phyloP scores from a whole-genome alignment of 805 yeast species.

The Debaryomyces castellii region DNA sequence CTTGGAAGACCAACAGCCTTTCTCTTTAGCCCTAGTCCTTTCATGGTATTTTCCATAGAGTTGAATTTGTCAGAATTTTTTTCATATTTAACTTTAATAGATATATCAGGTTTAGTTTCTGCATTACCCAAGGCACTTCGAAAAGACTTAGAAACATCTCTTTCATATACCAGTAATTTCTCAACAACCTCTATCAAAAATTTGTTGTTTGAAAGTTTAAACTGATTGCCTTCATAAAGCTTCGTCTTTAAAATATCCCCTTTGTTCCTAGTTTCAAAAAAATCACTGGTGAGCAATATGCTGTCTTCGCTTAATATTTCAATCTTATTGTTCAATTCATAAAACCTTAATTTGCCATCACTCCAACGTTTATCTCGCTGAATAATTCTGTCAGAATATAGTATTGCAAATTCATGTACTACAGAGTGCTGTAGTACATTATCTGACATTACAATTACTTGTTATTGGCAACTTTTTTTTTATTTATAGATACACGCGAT shows the following conservation, averaged over 20 bases:
- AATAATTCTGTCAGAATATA: conserved; percentile 43
- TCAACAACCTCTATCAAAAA: conserved; percentile 31
- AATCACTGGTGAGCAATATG: conserved; percentile 34
- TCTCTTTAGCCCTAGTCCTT: neutral
- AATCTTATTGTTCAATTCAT: conserved; percentile 48
- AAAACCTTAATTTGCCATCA: conserved; percentile 48
- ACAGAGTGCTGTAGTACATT: conserved; percentile 30
- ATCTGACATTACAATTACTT: neutral
- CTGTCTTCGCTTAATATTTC: conserved; percentile 40
- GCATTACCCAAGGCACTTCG: neutral
- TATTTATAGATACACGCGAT: no score
- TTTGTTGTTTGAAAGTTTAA: conserved; percentile 24
- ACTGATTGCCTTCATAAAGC: conserved; percentile 19
- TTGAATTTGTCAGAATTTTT: neutral
- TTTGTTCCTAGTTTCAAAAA: conserved; percentile 20
- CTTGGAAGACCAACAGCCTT: neutral
- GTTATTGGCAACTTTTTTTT: no score
- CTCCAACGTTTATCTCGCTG: conserved; percentile 53
- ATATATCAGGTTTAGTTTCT: neutral
- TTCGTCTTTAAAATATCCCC: conserved; percentile 16
- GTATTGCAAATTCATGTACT: conserved; percentile 46
- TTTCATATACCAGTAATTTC: conserved; percentile 28
- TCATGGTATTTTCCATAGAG: neutral
- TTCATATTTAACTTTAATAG: neutral
- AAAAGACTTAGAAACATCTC: conserved; percentile 34